Evolutionary conservation across 495 filamentous ascomycete species (phyloP).

Genomic region (Penicillium diatomitis): DNA sequence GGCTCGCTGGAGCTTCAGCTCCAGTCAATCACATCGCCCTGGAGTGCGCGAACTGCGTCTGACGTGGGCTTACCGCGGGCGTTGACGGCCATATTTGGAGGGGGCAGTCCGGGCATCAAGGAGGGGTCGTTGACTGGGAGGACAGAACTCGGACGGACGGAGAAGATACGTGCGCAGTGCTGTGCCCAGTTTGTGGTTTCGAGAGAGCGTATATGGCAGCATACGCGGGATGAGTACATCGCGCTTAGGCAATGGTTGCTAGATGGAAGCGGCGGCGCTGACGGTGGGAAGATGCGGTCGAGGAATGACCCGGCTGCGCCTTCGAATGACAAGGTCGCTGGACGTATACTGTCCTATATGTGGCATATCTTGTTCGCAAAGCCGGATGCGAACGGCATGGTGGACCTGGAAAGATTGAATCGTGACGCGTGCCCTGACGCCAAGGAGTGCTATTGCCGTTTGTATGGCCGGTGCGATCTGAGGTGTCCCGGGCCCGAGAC

Average conservation of each 20-base stretch:
- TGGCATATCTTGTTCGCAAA: slow-evolving; percentile 39
- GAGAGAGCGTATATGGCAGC: slow-evolving; percentile 25
- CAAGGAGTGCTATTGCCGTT: slow-evolving; percentile 35
- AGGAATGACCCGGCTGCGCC: slow-evolving; percentile 18
- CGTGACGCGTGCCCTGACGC: slow-evolving; percentile 28
- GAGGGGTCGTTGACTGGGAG: neutral
- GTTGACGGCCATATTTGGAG: slow-evolving; percentile 26
- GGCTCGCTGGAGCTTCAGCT: slow-evolving; percentile 31
- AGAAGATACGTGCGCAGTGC: slow-evolving; percentile 33
- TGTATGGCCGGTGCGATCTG: slow-evolving; percentile 33
- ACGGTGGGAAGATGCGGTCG: neutral
- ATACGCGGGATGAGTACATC: slow-evolving; percentile 30
- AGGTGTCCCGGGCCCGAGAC: slow-evolving; percentile 19
- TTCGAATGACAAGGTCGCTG: slow-evolving; percentile 28
- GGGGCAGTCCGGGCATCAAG: neutral
- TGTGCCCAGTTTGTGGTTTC: slow-evolving; percentile 39
- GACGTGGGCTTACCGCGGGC: slow-evolving; percentile 26
- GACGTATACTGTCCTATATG: slow-evolving; percentile 32
- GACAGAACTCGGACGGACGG: slow-evolving; percentile 18
- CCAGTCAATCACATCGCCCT: slow-evolving; percentile 26
- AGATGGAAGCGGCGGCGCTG: slow-evolving; percentile 13
- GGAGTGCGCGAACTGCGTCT: slow-evolving; percentile 30
- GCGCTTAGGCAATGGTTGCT: slow-evolving; percentile 37
- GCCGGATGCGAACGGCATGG: slow-evolving; percentile 11
- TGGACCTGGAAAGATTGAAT: slow-evolving; percentile 38